Percentiles rank a stretch among this genome's conserved stretches.
Conservation (phyloP, 306 rosid species). For the Rosa persica region DNA sequence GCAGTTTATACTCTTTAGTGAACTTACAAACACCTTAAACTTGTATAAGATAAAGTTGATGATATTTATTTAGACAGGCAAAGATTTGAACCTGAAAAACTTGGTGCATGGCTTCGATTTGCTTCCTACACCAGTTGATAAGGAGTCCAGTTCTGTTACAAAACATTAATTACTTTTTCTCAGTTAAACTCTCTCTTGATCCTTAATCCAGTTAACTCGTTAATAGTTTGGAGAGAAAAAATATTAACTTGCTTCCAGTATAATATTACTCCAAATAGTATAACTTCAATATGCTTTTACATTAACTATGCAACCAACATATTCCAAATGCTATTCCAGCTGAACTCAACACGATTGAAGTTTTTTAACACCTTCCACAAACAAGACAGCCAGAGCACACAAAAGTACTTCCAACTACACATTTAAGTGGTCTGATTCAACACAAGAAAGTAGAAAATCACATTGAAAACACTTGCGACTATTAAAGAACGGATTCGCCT, state of each 20-base stretch:
- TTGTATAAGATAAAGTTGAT: constrained; percentile 32
- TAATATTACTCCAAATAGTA: not conserved
- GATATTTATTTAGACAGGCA: constrained; percentile 53
- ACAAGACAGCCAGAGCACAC: not conserved
- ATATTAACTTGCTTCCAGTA: not conserved
- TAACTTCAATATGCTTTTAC: not conserved
- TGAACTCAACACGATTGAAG: not conserved
- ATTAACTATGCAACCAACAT: not conserved
- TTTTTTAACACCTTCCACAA: not conserved
- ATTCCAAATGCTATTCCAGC: not conserved
- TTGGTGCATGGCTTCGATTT: constrained; percentile 99
- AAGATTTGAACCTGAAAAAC: constrained; percentile 99
- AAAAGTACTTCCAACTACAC: not conserved
- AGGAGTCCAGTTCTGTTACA: constrained; percentile 93
- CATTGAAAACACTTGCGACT: not conserved
- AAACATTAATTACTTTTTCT: constrained; percentile 76
- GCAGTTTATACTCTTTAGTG: constrained; percentile 32
- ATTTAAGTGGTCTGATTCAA: not conserved
- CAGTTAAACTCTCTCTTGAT: constrained; percentile 54
- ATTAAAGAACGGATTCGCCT: not conserved
- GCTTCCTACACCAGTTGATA: constrained; percentile 98
- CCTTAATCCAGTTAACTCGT: constrained; percentile 46
- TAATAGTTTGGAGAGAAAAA: not conserved
- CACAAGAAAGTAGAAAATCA: not conserved
- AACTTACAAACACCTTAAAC: constrained; percentile 29